Evolutionary conservation across 306 rosid genomes (phyloP).

Genomic region (Abrus precatorius): DNA sequence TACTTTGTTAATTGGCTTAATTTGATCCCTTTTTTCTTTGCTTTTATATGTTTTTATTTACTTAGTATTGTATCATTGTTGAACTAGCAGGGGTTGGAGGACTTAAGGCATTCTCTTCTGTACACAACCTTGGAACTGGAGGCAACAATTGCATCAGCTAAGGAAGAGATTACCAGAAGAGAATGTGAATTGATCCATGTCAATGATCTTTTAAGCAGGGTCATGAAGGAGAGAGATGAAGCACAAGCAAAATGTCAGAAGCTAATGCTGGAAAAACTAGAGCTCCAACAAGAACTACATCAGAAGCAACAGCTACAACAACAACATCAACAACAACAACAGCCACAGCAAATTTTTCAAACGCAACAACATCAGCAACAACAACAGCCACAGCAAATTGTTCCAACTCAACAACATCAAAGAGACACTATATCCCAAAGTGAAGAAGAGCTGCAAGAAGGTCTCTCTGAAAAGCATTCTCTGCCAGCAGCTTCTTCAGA

Average conservation of each 20-base stretch:
- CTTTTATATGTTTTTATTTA: neutral
- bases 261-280: conserved; percentile 64
- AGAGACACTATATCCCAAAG: conserved; percentile 33
- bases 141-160: conserved; percentile 73
- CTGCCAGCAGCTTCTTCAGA: conserved; percentile 49
- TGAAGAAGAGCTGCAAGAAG: conserved; percentile 56
- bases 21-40: neutral
- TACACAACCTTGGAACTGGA: conserved; percentile 78
- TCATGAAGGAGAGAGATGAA: conserved; percentile 78
- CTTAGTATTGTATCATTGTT: conserved; percentile 21
- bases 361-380: neutral
- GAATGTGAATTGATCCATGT: conserved; percentile 68
- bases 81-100: conserved; percentile 73
- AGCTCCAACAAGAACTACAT: conserved; percentile 56
- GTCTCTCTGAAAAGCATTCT: conserved; percentile 48
- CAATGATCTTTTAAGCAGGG: conserved; percentile 61
- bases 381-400: neutral
- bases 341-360: neutral
- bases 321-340: neutral
- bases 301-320: conserved; percentile 34
- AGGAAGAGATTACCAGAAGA: conserved; percentile 68
- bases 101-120: conserved; percentile 68
- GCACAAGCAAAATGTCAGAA: conserved; percentile 66
- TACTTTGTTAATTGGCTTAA: conserved; percentile 12
- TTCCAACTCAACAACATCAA: conserved; percentile 5